Evolutionary conservation across 2,329 filamentous ascomycete species (phyloP), one percentile per base, ranked within the genome.

Genomic region (Hymenoscyphus fructigenus): DNA sequence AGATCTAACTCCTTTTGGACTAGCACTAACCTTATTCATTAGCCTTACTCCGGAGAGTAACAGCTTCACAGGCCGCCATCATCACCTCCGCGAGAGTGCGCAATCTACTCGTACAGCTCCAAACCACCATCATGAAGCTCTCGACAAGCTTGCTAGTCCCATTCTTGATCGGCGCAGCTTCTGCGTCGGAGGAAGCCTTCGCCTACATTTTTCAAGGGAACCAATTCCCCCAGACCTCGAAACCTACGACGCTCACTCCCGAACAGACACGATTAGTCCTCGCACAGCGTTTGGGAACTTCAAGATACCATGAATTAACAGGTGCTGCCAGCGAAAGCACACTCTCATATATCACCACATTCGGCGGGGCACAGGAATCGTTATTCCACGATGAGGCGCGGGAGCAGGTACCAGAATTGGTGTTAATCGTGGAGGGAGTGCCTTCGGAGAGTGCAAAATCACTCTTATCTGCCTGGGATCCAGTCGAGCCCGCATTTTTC

Each of bases 371-470:
- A 34, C 76, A 82, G 6, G 70, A 78, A 62, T 75, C 80, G 23
- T 77, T 91, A 38, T 87, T 91, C 70, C 77, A 76, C 56, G 76
- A 65, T 76, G 53, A 29, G 26, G 53, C 59, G 32, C 57, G 64
- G 50, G 66, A 73, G 32, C 67, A 70, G 62, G 63, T 65, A 64
- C 32, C 72, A 67, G 87, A 91, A 75, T 80, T 90, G 47, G 76
- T 90, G 29, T 77, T 89, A 60, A 76, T 86, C 69, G 78, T 89
- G 60, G 83, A 88, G 73, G 85, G 87, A 71, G 78, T 84, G 76
- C 82, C 79, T 20, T 70, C 78, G 17, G 73, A 79, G 53, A 80
- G 83, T 57, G 78, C 81, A 60, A 70, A 75, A 60, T 68, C 74
- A 50, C 63, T 84, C 28, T 78, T 81, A 63, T 76, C 79, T n/a